phyloP scores from a whole-genome alignment of 768 basidiomycete species.

The Termitomyces sp. region DNA sequence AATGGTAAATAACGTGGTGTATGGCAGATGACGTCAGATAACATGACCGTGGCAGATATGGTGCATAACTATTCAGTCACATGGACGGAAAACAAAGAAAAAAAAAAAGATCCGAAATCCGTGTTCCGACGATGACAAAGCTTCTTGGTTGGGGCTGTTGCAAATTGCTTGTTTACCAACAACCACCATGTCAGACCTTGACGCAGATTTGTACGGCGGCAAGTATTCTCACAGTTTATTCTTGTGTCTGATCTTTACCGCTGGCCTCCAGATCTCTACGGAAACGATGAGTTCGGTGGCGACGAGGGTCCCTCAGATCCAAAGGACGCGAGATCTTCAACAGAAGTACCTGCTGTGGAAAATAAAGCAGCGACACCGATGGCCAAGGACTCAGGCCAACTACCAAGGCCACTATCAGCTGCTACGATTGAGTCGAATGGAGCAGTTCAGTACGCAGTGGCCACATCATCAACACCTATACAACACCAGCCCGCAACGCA shows the following conservation, averaged over 20 bases:
- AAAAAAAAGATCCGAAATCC: background rate
- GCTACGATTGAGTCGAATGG: conserved; percentile 9
- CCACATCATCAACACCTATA: conserved; percentile 12
- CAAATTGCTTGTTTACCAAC: conserved; percentile 8
- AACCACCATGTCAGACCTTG: conserved; percentile 69
- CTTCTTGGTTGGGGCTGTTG: conserved; percentile 9
- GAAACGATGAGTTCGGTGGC: conserved; percentile 54
- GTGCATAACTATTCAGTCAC: too few species aligned
- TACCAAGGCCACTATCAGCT: conserved; percentile 16
- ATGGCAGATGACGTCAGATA: too few species aligned
- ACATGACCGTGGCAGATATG: too few species aligned
- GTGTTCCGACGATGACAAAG: conserved; percentile 12
- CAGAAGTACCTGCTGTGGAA: conserved; percentile 19
- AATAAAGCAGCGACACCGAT: conserved; percentile 12
- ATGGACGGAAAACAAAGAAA: too few species aligned
- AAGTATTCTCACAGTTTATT: conserved; percentile 16
- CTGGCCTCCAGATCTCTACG: conserved; percentile 59
- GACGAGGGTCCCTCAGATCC: conserved; percentile 35
- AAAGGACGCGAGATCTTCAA: conserved; percentile 23
- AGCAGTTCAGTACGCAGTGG: conserved; percentile 13
- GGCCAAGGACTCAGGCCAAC: conserved; percentile 11
- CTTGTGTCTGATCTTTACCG: background rate
- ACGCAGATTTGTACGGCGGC: conserved; percentile 90
- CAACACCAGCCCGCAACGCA: conserved; percentile 41
- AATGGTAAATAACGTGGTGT: too few species aligned